Base-by-base conservation (phyloP, 148 eudicot species). In the Pharnaceum exiguum region DNA sequence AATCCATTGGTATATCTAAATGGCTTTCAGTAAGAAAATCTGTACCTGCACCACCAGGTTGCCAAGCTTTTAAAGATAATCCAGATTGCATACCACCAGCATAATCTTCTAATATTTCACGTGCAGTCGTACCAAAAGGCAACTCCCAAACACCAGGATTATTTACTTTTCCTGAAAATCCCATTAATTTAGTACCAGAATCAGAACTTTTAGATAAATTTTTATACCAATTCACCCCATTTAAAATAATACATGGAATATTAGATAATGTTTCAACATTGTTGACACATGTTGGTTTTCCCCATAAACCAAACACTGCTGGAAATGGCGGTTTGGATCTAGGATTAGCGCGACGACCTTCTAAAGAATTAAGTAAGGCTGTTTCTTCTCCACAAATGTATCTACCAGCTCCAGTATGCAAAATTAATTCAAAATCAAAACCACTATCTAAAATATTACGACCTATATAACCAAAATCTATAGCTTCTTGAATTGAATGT, bases 71-170 rank as follows among this genome's bases (percentile, higher is more conserved):
- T 22, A 91, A 94, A 61, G 96, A 96, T 29, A 95, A 91, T 64
- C 97, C 97, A 50, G 96, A 96, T 64, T 96, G 73, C 30, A 91
- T 90, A 36, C 97, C 96, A 47, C 96, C 97, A 71, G 82, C 33
- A 91, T 87, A 58, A 96, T 91, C 97, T 87, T 91, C 77, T 91
- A 96, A 75, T 87, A 94, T 71, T 91, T 96, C 28, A 91, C 97
- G 97, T 91, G 79, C 97, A 91, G n/a, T n/a, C n/a, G n/a, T n/a
- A n/a, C n/a, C n/a, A n/a, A n/a, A n/a, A n/a, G n/a, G n/a, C n/a
- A n/a, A n/a, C n/a, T n/a, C n/a, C n/a, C n/a, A n/a, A n/a, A n/a
- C n/a, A n/a, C n/a, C n/a, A 30, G 97, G 97, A 62, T 85, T 91
- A 74, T 91, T 91, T 31, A 91, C 97, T 65, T 91, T 96, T 27